phyloP scores from a whole-genome alignment of 208 protist genomes.

The Leishmania major region DNA sequence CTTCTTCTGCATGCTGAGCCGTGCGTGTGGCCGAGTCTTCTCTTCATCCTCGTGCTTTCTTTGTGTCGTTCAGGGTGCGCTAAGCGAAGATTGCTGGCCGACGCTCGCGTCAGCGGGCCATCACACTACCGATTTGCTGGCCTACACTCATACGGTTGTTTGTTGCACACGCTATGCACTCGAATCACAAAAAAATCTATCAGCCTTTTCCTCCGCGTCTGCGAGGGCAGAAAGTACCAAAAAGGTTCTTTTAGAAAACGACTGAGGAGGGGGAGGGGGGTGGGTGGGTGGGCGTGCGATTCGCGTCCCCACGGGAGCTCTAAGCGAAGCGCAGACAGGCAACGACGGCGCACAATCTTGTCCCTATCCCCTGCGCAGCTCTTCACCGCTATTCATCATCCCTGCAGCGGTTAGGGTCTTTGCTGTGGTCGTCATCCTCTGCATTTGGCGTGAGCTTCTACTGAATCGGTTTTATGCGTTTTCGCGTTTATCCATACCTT shows the following conservation, averaged over 20 bases:
- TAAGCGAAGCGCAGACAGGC: background rate
- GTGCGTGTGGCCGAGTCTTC: background rate
- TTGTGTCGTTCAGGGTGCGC: too few species aligned
- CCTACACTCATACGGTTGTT: background rate
- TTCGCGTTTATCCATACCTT: background rate
- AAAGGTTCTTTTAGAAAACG: background rate
- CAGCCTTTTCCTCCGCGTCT: background rate
- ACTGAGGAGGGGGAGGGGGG: too few species aligned
- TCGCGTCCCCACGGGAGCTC: background rate
- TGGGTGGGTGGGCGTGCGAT: background rate
- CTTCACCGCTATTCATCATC: background rate
- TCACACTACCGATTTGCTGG: background rate
- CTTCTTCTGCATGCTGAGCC: background rate
- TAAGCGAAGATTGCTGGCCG: background rate
- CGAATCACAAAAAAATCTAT: background rate
- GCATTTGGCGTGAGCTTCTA: background rate
- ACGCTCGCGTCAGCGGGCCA: background rate
- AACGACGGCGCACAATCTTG: too few species aligned
- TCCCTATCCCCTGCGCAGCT: too few species aligned
- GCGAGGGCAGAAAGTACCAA: background rate
- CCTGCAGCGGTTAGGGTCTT: background rate
- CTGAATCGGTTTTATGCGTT: background rate
- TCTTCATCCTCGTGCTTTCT: background rate
- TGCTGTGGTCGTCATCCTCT: background rate
- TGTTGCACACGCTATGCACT: background rate